Conservation (phyloP, 768 basidiomycete genomes). For the Calocybe gangraenosa region DNA sequence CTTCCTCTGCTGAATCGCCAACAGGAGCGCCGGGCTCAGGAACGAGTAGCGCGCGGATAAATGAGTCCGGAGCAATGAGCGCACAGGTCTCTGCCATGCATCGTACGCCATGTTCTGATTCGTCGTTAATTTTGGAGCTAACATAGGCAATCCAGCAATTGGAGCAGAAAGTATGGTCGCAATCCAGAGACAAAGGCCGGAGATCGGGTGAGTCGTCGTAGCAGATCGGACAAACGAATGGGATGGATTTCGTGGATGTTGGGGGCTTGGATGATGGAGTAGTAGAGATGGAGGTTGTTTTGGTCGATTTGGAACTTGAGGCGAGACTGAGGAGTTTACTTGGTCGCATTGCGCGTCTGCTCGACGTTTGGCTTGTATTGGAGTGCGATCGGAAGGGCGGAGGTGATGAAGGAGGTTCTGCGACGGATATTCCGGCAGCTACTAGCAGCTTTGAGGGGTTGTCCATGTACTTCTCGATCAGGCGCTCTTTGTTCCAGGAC, state of each 20-base stretch:
- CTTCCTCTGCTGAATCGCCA: slow-evolving; percentile 21
- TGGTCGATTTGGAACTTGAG: slow-evolving; percentile 27
- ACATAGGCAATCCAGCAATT: slow-evolving; percentile 84
- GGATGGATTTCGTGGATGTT: slow-evolving; percentile 27
- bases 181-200: slow-evolving; percentile 67
- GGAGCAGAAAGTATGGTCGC: slow-evolving; percentile 81
- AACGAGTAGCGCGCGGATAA: slow-evolving; percentile 54
- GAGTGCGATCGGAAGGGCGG: slow-evolving; percentile 29
- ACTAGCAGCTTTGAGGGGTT: slow-evolving; percentile 68
- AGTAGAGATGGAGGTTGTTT: slow-evolving; percentile 7
- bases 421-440: slow-evolving; percentile 62
- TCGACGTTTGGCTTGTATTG: slow-evolving; percentile 9
- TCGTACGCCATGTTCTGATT: slow-evolving; percentile 66
- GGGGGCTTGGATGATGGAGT: slow-evolving; percentile 26
- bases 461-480: slow-evolving; percentile 98
- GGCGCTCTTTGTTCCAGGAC: slow-evolving; percentile 93
- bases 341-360: slow-evolving; percentile 28
- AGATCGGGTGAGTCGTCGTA: slow-evolving; percentile 67
- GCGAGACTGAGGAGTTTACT: slow-evolving; percentile 26
- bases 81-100: slow-evolving; percentile 83
- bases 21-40: slow-evolving; percentile 22
- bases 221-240: slow-evolving; percentile 92
- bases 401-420: slow-evolving; percentile 37
- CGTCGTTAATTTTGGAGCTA: slow-evolving; percentile 75
- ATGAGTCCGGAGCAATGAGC: slow-evolving; percentile 58